Conservation (phyloP, 306 rosid genomes). For the Cucurbita pepo region DNA sequence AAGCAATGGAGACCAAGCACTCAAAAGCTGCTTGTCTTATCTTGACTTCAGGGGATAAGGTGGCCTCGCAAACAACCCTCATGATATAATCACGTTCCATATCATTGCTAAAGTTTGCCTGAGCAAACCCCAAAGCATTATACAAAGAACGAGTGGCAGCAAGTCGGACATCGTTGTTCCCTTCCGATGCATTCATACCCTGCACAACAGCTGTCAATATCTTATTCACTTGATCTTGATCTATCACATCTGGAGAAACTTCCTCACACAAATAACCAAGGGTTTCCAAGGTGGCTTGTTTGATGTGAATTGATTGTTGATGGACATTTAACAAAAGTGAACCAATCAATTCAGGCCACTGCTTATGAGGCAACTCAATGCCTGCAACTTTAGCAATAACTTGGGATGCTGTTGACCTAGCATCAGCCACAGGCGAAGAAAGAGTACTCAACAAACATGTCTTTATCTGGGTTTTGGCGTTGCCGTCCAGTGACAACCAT, state of each 20-base stretch:
- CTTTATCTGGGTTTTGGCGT: slow-evolving; percentile 57
- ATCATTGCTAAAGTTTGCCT: slow-evolving; percentile 80
- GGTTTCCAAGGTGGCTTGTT: slow-evolving; percentile 84
- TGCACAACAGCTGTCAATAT: slow-evolving; percentile 92
- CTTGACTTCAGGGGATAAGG: slow-evolving; percentile 58
- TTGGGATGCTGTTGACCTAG: slow-evolving; percentile 83
- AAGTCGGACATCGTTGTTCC: slow-evolving; percentile 72
- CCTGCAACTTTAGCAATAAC: slow-evolving; percentile 89
- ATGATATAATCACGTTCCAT: slow-evolving; percentile 80
- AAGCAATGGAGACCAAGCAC: slow-evolving; percentile 82
- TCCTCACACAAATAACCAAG: slow-evolving; percentile 94
- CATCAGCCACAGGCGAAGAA: slow-evolving; percentile 52
- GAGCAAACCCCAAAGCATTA: slow-evolving; percentile 88
- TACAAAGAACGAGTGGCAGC: slow-evolving; percentile 69
- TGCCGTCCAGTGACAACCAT: slow-evolving; percentile 60
- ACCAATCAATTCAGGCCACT: slow-evolving; percentile 82
- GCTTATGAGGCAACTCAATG: slow-evolving; percentile 79
- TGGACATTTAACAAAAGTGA: slow-evolving; percentile 52
- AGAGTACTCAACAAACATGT: slow-evolving; percentile 61
- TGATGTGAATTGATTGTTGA: slow-evolving; percentile 61
- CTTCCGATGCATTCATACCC: slow-evolving; percentile 81
- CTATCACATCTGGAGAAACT: slow-evolving; percentile 79
- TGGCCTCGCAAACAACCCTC: slow-evolving; percentile 91
- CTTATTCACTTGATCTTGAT: slow-evolving; percentile 79
- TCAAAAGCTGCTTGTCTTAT: slow-evolving; percentile 85